Conservation (phyloP, 1,139 yeast genomes). For the Saccharomyces hybrid region DNA sequence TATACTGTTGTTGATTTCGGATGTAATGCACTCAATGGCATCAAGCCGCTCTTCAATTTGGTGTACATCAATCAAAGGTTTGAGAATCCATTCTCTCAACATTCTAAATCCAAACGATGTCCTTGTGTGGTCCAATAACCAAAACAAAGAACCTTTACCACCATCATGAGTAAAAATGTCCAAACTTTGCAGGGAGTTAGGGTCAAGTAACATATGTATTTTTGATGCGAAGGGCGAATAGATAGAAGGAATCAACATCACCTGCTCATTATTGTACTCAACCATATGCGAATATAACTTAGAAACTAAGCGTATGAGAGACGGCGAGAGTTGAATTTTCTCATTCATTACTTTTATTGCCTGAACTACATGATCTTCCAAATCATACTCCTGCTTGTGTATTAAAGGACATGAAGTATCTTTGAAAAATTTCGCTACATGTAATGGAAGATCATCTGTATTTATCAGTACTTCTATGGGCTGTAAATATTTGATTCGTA, state of each 20-base stretch:
- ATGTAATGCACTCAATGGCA: conserved; percentile 53
- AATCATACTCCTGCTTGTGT: conserved; percentile 1
- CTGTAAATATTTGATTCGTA: conserved; percentile 60
- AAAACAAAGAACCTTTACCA: conserved; percentile 60
- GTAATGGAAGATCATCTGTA: conserved; percentile 31
- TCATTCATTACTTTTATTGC: conserved; percentile 2
- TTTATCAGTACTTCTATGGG: conserved; percentile 61
- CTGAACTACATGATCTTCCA: conserved; percentile 4
- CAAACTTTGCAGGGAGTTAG: conserved; percentile 57
- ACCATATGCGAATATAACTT: conserved; percentile 40
- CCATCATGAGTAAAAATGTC: conserved; percentile 64
- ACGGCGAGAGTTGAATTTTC: background rate
- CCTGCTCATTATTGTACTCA: conserved; percentile 53
- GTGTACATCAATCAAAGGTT: conserved; percentile 49
- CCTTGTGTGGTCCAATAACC: conserved; percentile 73
- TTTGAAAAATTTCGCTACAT: conserved; percentile 16
- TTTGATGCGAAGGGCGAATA: conserved; percentile 45
- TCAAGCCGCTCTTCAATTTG: conserved; percentile 43
- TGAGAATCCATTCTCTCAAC: conserved; percentile 62
- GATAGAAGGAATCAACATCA: conserved; percentile 47
- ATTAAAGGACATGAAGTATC: background rate
- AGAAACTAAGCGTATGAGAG: conserved; percentile 9
- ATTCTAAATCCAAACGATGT: conserved; percentile 69
- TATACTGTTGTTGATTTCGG: conserved; percentile 35
- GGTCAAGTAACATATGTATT: conserved; percentile 58